Evolutionary conservation across 1,284 basidiomycete genomes (phyloP).

Genomic region (Naganishia sp.): DNA sequence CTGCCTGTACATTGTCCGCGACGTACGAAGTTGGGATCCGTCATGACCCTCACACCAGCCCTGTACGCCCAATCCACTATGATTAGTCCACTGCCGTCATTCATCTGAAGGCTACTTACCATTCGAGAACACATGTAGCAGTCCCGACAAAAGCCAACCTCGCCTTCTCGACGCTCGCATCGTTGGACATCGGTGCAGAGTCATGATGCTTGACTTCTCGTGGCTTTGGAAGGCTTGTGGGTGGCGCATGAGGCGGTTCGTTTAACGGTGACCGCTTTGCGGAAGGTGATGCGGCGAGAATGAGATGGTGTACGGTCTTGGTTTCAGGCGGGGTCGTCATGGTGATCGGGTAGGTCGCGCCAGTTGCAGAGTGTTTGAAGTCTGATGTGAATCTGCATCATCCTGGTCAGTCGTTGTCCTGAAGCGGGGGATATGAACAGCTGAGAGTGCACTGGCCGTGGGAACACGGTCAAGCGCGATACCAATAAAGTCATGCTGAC

Average conservation of each 20-base stretch:
- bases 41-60: slow-evolving; percentile 35
- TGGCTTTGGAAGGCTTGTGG: slow-evolving; percentile 7
- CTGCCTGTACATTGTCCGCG: not conserved
- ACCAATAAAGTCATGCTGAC: too few species aligned
- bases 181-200: slow-evolving; percentile 15
- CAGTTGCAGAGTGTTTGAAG: too few species aligned
- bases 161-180: slow-evolving; percentile 22
- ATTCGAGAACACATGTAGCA: slow-evolving; percentile 33
- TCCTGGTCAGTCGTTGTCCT: too few species aligned
- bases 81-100: not conserved
- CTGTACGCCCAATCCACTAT: not conserved
- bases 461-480: too few species aligned
- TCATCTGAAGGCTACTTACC: slow-evolving; percentile 7
- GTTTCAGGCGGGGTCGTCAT: slow-evolving; percentile 20
- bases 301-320: slow-evolving; percentile 24
- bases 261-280: slow-evolving; percentile 16
- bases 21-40: slow-evolving; percentile 33
- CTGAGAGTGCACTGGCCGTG: too few species aligned
- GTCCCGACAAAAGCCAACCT: slow-evolving; percentile 33
- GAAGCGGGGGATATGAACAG: too few species aligned
- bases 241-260: slow-evolving; percentile 10
- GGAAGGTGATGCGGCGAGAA: slow-evolving; percentile 16
- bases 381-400: too few species aligned
- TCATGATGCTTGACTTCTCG: slow-evolving; percentile 19
- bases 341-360: not conserved